Conservation (phyloP, 768 basidiomycete genomes). For the Chiua virens region DNA sequence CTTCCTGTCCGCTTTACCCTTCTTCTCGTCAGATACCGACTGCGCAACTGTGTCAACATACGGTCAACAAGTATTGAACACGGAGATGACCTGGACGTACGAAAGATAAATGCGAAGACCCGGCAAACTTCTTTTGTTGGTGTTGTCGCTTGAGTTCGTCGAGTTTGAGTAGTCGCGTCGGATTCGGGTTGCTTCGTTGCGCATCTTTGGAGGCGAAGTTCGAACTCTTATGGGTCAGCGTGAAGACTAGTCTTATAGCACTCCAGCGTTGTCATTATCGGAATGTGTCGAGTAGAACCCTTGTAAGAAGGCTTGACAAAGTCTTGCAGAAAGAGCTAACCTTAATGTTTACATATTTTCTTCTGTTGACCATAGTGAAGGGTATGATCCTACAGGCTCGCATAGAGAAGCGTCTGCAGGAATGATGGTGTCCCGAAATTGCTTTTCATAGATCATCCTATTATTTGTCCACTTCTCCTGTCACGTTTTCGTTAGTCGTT, state of each 20-base stretch:
- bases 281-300: conserved; percentile 2
- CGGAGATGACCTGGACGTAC: conserved; percentile 18
- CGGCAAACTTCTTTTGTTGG: conserved; percentile 39
- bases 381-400: conserved; percentile 24
- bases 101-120: conserved; percentile 32
- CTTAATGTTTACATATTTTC: conserved; percentile 50
- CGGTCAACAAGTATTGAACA: neutral
- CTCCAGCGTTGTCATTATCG: conserved; percentile 23
- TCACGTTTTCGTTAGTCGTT: conserved; percentile 27
- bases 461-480: conserved; percentile 28
- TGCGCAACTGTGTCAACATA: conserved; percentile 6
- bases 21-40: neutral
- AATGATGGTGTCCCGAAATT: conserved; percentile 32
- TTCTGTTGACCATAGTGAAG: conserved; percentile 26
- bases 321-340: conserved; percentile 27
- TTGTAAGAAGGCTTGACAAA: conserved; percentile 1
- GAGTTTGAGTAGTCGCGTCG: conserved; percentile 41
- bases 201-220: conserved; percentile 45
- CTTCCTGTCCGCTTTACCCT: conserved; percentile 5
- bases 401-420: conserved; percentile 32
- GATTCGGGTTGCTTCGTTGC: conserved; percentile 37
- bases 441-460: conserved; percentile 24
- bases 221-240: conserved; percentile 47
- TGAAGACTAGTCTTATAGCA: conserved; percentile 31
- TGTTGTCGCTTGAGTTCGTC: conserved; percentile 38